Percentiles rank a stretch among this genome's conserved stretches.
These are phyloP conservation scores for Talaromyces sp. DNA, from an alignment of 2,329 filamentous ascomycete species.

Conservation along the genomic window DNA sequence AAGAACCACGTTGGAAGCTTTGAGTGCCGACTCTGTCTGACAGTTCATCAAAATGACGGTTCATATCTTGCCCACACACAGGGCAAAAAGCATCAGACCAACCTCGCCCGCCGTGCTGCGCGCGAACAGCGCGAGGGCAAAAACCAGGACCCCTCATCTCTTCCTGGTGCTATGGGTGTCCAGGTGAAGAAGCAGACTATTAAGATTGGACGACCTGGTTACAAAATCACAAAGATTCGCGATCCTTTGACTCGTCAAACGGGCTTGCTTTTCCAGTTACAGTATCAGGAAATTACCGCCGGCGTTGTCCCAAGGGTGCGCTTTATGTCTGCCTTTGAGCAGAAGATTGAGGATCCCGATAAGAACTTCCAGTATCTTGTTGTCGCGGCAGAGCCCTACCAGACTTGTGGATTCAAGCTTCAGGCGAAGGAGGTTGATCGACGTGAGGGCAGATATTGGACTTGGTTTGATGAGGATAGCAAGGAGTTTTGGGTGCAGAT, in stretches of 20 bases:
- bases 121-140: conserved; percentile 90
- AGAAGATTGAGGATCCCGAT: conserved; percentile 91
- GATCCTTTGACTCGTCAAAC: conserved; percentile 87
- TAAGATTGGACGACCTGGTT: conserved; percentile 94
- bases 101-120: conserved; percentile 92
- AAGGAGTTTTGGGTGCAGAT: conserved; percentile 98
- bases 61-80: conserved; percentile 98
- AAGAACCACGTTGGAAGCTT: conserved; percentile 98
- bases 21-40: conserved; percentile 94
- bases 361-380: conserved; percentile 93
- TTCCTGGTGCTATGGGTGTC: conserved; percentile 76
- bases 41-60: conserved; percentile 98
- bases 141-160: conserved; percentile 61
- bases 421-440: conserved; percentile 92
- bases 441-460: conserved; percentile 84
- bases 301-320: conserved; percentile 80
- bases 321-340: conserved; percentile 97
- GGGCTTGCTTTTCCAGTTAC: conserved; percentile 91
- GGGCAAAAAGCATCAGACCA: conserved; percentile 98
- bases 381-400: conserved; percentile 94
- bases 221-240: conserved; percentile 95
- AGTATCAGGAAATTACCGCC: conserved; percentile 85
- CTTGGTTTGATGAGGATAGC: conserved; percentile 91
- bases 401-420: conserved; percentile 95
- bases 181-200: conserved; percentile 80